These are phyloP conservation scores for Naganishia albida DNA, from an alignment of 1,284 basidiomycete species.

Conservation along the genomic window DNA sequence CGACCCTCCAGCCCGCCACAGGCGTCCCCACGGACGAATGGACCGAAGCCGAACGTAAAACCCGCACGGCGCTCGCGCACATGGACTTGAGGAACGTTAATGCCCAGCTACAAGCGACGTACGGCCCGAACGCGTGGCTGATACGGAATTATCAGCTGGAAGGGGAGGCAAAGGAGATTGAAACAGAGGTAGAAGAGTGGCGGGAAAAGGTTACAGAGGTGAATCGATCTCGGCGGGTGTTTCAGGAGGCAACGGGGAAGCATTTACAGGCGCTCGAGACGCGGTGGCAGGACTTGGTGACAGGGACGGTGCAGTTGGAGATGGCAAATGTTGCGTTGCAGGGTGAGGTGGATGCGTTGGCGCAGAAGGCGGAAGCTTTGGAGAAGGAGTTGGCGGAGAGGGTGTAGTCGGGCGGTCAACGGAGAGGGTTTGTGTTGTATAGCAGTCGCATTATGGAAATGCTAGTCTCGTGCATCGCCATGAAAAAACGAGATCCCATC, in stretches of 20 bases:
- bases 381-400: constrained; percentile 43
- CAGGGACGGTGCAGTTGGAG: constrained; percentile 51
- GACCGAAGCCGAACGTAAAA: constrained; percentile 73
- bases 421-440: constrained; percentile 13
- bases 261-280: constrained; percentile 49
- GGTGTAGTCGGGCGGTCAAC: not conserved
- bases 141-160: constrained; percentile 87
- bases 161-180: constrained; percentile 70
- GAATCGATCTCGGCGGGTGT: constrained; percentile 81
- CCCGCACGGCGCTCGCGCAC: constrained; percentile 71
- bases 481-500: not conserved
- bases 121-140: constrained; percentile 87
- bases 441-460: not conserved
- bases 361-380: constrained; percentile 44
- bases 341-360: constrained; percentile 48
- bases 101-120: constrained; percentile 83
- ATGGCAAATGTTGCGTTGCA: constrained; percentile 52
- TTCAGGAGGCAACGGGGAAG: constrained; percentile 49
- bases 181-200: constrained; percentile 69
- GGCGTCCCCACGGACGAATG: constrained; percentile 72
- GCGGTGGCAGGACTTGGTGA: constrained; percentile 51
- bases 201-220: constrained; percentile 75
- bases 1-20: constrained; percentile 58
- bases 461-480: not conserved
- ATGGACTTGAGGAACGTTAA: constrained; percentile 62